Percentiles rank a stretch among this genome's conserved stretches.
Conservation (phyloP, 2,329 filamentous ascomycete species). For the Emergomyces pasteurianus region DNA sequence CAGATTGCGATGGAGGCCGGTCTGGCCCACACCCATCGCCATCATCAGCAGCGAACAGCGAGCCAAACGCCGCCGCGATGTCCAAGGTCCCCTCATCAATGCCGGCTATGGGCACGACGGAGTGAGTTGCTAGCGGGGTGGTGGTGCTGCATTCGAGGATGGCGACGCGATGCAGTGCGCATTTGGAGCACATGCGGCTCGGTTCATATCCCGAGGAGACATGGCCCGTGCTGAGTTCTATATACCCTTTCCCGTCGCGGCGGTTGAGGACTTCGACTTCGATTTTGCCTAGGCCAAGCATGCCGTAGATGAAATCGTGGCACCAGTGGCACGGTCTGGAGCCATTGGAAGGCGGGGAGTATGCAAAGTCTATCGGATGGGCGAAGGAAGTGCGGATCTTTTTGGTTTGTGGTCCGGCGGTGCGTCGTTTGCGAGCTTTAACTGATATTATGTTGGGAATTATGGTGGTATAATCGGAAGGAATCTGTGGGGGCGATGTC, state of each 20-base stretch:
- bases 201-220: conserved; percentile 17
- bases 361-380: conserved; percentile 30
- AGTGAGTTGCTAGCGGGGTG: conserved; percentile 16
- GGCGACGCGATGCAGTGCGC: conserved; percentile 22
- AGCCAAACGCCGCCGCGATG: conserved; percentile 17
- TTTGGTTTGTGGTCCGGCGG: background rate
- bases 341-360: conserved; percentile 11
- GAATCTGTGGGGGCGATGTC: background rate
- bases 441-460: conserved; percentile 4
- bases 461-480: background rate
- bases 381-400: conserved; percentile 27
- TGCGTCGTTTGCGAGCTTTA: background rate
- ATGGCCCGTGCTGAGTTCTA: conserved; percentile 30
- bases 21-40: background rate
- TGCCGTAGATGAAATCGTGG: conserved; percentile 25
- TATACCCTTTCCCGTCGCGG: conserved; percentile 23
- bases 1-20: background rate
- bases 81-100: conserved; percentile 12
- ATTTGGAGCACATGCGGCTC: conserved; percentile 28
- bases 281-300: conserved; percentile 27
- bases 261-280: conserved; percentile 25
- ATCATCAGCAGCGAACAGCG: conserved; percentile 12
- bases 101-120: conserved; percentile 16
- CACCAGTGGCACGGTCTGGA: conserved; percentile 31
- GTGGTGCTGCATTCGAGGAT: conserved; percentile 23